Base-by-base conservation (phyloP, 306 rosid species). In the Dalbergia cultrata region DNA sequence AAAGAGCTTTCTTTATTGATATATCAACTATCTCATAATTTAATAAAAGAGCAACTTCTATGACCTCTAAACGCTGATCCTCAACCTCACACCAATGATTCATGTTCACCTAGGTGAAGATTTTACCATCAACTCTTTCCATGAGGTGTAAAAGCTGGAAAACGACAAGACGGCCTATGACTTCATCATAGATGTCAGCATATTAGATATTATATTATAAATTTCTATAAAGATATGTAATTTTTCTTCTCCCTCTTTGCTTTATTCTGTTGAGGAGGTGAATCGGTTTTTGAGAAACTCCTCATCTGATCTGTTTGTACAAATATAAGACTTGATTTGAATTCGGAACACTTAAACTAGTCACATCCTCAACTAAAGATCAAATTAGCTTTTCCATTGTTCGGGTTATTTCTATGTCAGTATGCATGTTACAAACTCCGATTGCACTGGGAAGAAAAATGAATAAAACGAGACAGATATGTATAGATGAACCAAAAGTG, bases 171-270 rank as follows among this genome's bases (percentile, higher is more conserved):
- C 16, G 45, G 53, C 14, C 58, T n/a, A 37, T 82, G 67, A 76
- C 60, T 76, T 76, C 81, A 76, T 52, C 65, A 50, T 61, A 60
- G 41, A 75, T 75, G 67, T 82, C 58, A 76, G 67, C 73, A 41
- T 39, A 67, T 69, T 68, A 37, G 70, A n/a, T n/a, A 60, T 61
- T 60, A 68, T 68, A 12, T 34, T 34, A 10, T 9, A 58, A 70
- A 22, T 75, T 76, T 76, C 67, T 52, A 76, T 76, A 61, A 82
- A 37, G 4, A 75, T 52, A 69, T n/a, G 77, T 4, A 75, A n/a
- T 49, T 82, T 59, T 64, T 37, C 39, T 63, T 26, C 13, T 63
- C 12, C 50, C 31, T 67, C 81, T 69, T 17, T 63, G 26, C 72
- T 75, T 66, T 75, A 14, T 68, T 60, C 43, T 68, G 13, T 43